A percentile compares a stretch with the other conserved stretches of the same genome.
phyloP scores from a whole-genome alignment of 192 early-diverging fungal genomes.

The Rhizophagus prolifer region DNA sequence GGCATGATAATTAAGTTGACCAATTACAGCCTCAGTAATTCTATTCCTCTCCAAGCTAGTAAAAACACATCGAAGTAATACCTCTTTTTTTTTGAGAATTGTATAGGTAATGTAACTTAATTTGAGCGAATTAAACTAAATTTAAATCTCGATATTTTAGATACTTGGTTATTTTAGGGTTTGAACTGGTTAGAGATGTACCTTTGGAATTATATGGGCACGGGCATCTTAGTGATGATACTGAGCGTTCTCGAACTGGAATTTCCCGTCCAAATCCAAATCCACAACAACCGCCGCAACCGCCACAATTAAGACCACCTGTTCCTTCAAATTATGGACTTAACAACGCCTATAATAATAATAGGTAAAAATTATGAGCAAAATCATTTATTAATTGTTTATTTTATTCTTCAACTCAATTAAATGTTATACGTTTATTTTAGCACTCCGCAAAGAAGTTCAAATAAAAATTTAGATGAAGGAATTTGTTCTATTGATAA shows the following conservation, averaged over 20 bases:
- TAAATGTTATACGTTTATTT: neutral
- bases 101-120: neutral
- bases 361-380: too few relatives aligned
- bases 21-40: neutral
- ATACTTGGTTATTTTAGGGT: neutral
- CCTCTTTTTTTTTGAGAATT: neutral
- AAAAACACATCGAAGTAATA: neutral
- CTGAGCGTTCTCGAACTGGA: too few relatives aligned
- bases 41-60: neutral
- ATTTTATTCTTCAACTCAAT: neutral
- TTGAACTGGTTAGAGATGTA: neutral
- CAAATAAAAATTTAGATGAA: neutral
- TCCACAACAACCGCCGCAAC: too few relatives aligned
- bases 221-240: neutral
- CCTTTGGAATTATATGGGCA: neutral
- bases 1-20: neutral
- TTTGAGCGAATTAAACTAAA: neutral
- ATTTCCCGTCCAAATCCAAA: too few relatives aligned
- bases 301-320: too few relatives aligned
- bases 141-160: neutral
- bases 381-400: neutral
- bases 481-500: slow-evolving; percentile 61
- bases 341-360: too few relatives aligned
- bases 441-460: neutral
- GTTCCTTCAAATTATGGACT: too few relatives aligned